Base-by-base conservation (phyloP, 208 protist species). In the Acanthamoeba culbertsoni region DNA sequence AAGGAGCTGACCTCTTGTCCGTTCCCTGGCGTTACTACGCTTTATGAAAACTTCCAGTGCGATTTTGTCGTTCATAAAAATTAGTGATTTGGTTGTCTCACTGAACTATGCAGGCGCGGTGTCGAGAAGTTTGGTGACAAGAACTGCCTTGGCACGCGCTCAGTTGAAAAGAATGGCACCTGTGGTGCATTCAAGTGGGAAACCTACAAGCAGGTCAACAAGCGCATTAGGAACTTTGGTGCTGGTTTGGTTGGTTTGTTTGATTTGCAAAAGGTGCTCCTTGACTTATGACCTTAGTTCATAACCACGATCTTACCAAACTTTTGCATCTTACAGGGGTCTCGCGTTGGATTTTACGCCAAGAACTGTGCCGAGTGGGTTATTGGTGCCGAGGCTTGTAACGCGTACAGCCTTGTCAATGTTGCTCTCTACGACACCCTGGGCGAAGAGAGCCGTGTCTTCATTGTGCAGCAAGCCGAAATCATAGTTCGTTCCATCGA, bases 361-460 rank as follows among this genome's bases (percentile, higher is more conserved):
- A 96, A 95, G 43, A 96, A 96, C 86, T 62, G 94, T 68, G 62
- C 84, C 55, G 94, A 96, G 73, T 96, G 95, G 95, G 86, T 94
- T 43, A 40, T 96, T 42, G 63, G 88, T 33, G 94, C 96, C 51
- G 65, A 95, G 42, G 93, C 75, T 37, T 77, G 42, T 23, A 68
- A 93, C 46, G 71, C 91, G 18, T 55, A 93, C 65, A 77, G 28
- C 93, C 43, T 96, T 10, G 68, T 93, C 14, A 77, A 45, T 57
- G 95, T 97, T 43, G 73, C 95, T 31, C 88, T 96, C 40, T 97
- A 96, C 82, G 95, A 96, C 37, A 97, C 96, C 23, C 84, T 97
- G 2, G 96, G 96, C 92, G 77, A 93, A 31, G 84, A 93, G 46
- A 93, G 94, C 43, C 71, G 96, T 33, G 63, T 84, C 40, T 97